These are phyloP conservation scores for Chamaecyparis obtusa DNA, from an alignment of 75 land plant genomes.

Conservation along the genomic window DNA sequence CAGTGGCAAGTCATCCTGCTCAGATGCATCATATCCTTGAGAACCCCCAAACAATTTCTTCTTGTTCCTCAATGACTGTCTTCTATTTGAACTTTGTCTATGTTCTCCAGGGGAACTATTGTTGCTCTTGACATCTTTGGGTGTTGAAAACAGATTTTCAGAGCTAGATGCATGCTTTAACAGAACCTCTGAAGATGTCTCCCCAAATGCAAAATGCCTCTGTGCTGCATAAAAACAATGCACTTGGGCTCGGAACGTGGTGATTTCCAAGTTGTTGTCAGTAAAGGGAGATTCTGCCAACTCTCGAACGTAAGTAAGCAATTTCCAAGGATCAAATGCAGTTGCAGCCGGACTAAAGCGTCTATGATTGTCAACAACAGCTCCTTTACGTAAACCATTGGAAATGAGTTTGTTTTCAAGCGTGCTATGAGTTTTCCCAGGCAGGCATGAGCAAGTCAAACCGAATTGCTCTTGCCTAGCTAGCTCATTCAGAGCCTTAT, in stretches of 20 bases:
- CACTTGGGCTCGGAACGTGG: background rate
- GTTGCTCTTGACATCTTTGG: background rate
- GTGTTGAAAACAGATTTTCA: background rate
- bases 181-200: background rate
- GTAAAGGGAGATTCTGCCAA: slow-evolving; percentile 35
- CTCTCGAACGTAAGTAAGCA: slow-evolving; percentile 34
- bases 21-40: background rate
- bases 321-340: slow-evolving; percentile 41
- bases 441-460: slow-evolving; percentile 43
- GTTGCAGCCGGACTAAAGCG: slow-evolving; percentile 7
- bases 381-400: slow-evolving; percentile 38
- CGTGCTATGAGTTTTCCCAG: slow-evolving; percentile 20
- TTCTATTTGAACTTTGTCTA: background rate
- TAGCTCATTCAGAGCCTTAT: slow-evolving; percentile 48
- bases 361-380: slow-evolving; percentile 17
- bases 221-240: background rate
- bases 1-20: background rate
- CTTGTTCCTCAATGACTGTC: background rate
- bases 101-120: background rate
- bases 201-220: background rate
- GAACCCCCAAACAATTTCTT: slow-evolving; percentile 6
- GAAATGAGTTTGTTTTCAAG: slow-evolving; percentile 28
- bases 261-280: background rate
- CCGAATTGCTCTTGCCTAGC: slow-evolving; percentile 47
- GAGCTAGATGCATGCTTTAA: background rate